Conservation (phyloP, 2,329 filamentous ascomycete genomes). For the Curvularia verruculosa region DNA sequence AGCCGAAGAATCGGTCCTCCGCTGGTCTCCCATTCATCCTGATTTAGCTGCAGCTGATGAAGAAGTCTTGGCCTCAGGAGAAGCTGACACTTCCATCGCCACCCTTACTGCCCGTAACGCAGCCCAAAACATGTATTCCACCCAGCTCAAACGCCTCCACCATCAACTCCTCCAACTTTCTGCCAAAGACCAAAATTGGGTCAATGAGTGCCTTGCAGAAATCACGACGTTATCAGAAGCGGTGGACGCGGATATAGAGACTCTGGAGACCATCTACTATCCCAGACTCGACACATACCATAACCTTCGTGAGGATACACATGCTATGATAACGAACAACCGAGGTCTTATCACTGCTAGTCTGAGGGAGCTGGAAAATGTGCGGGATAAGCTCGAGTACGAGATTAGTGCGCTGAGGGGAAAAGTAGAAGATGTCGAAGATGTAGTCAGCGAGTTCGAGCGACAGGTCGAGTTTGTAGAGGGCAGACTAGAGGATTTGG, state of each 20-base stretch:
- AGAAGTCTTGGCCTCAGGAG: conserved; percentile 32
- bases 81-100: conserved; percentile 38
- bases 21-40: conserved; percentile 56
- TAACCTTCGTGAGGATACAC: conserved; percentile 68
- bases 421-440: conserved; percentile 86
- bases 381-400: conserved; percentile 88
- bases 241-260: conserved; percentile 63
- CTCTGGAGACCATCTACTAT: conserved; percentile 73
- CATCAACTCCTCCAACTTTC: conserved; percentile 63
- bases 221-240: conserved; percentile 67
- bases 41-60: conserved; percentile 8
- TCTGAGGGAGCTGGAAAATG: conserved; percentile 77
- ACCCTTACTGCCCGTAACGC: conserved; percentile 41
- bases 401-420: conserved; percentile 81
- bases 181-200: conserved; percentile 65
- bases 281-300: conserved; percentile 74
- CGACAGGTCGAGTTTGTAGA: conserved; percentile 61
- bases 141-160: conserved; percentile 69
- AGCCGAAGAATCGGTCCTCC: conserved; percentile 74
- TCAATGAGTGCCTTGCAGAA: conserved; percentile 60
- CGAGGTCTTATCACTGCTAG: conserved; percentile 71
- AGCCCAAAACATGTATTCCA: conserved; percentile 51
- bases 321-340: conserved; percentile 73
- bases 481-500: conserved; percentile 55
- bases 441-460: conserved; percentile 79